phyloP scores from a whole-genome alignment of 1,284 basidiomycete species.

The Puccinia novopanici region DNA sequence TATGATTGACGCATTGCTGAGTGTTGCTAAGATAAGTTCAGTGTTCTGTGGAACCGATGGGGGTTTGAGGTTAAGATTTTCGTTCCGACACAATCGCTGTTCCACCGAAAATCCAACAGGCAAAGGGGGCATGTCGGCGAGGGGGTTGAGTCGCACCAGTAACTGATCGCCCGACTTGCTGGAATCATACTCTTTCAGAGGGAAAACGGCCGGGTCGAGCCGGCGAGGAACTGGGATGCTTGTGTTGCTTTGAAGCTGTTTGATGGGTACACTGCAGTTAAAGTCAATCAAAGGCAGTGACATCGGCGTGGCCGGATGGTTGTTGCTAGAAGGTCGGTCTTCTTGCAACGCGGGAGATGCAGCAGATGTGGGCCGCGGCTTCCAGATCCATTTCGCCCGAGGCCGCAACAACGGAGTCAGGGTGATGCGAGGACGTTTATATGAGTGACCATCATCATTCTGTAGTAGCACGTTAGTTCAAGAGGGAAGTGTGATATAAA shows the following conservation, averaged over 20 bases:
- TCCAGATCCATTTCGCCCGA: too few species aligned
- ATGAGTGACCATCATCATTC: neutral
- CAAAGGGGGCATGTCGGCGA: neutral
- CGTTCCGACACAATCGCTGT: neutral
- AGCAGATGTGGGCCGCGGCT: neutral
- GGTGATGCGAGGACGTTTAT: too few species aligned
- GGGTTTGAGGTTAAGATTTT: neutral
- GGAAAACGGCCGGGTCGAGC: too few species aligned
- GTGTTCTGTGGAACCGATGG: neutral
- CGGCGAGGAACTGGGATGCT: too few species aligned
- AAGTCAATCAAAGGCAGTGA: too few species aligned
- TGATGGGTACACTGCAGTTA: too few species aligned
- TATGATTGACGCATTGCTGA: too few species aligned
- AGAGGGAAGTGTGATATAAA: neutral
- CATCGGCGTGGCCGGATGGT: neutral
- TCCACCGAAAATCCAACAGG: too few species aligned
- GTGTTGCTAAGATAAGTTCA: too few species aligned
- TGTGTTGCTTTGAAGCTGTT: too few species aligned
- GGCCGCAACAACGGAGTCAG: too few species aligned
- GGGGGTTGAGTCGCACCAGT: neutral
- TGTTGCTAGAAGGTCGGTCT: neutral
- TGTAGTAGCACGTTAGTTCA: neutral
- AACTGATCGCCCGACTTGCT: neutral
- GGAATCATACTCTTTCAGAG: neutral
- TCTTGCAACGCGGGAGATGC: neutral